Conservation (phyloP, 2,329 filamentous ascomycete species). For the Alternaria sp. region DNA sequence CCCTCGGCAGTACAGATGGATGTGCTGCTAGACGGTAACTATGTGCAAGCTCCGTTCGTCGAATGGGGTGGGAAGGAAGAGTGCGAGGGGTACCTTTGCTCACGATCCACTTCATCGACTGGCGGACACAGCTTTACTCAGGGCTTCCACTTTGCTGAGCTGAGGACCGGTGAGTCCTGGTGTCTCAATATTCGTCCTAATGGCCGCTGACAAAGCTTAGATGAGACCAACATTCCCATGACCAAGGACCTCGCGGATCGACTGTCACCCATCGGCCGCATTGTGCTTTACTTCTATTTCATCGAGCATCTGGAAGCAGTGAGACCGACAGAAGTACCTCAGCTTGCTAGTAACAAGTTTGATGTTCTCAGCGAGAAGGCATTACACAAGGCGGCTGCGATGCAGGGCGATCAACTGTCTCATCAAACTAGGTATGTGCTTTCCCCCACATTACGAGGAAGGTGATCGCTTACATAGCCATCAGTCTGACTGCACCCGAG, state of each 20-base stretch:
- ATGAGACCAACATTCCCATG: neutral
- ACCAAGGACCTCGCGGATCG: neutral
- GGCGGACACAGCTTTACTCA: neutral
- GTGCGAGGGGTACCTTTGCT: slow-evolving; percentile 4
- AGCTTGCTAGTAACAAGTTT: neutral
- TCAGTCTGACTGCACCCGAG: neutral
- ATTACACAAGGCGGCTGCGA: neutral
- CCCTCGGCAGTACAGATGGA: neutral
- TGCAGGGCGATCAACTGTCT: neutral
- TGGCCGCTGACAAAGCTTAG: neutral
- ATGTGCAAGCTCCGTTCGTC: neutral
- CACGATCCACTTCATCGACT: neutral
- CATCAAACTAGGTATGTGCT: neutral
- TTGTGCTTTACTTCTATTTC: slow-evolving; percentile 5
- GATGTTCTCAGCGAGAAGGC: neutral
- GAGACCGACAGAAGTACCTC: neutral
- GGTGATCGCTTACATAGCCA: neutral
- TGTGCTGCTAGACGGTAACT: slow-evolving; percentile 3
- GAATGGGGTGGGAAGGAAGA: neutral
- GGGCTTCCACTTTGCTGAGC: neutral
- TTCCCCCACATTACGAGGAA: neutral
- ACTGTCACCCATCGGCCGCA: neutral
- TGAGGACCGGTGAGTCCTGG: neutral
- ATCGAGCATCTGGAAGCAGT: neutral
- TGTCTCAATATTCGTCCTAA: neutral